Evolutionary conservation across 108 stramenopile genomes (phyloP), one percentile per base, ranked within the genome.

Genomic region (Nitzschia sp.): DNA sequence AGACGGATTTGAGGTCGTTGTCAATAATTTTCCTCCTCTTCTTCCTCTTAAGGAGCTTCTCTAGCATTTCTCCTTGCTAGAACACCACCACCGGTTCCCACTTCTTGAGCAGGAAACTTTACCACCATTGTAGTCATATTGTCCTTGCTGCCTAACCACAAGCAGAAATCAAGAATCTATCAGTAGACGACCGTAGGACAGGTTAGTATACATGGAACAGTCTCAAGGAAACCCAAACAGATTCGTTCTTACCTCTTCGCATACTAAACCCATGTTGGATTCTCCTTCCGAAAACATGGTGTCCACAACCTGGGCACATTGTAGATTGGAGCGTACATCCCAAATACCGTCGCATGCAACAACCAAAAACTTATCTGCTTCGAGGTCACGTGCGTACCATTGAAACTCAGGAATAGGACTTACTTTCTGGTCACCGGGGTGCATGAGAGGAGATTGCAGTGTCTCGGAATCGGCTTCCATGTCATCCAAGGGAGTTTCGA

Each of bases 301-400:
- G 0, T 70, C 46, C 12, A 96, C 87, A 34, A 90, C 79, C 15
- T 85, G 60, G 22, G 86, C 84, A 39, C 93, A 93, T 46, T 91
- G 72, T 65, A 94, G 82, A 22, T 83, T 84, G n/a, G 80, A 72
- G 34, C 91, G 43, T 3, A 96, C 94, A 70, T 98, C 98, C 98
- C 96, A 98, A 40, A 98, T 82, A 11, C 98, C 98, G 73, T 98
- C 98, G 57, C 95, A 90, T 0, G 93, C 96, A 11, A 98, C 44
- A 21, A 90, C 73, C 10, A 90, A 43, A 72, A 88, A 99, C 73
- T 95, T 85, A 72, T 97, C 95, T 22, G 79, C 65, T 11, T 63
- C 59, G 9, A 54, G 56, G 53, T 94, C 82, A 51, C 95, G 79
- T 22, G 75, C 55, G 10, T 85, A 66, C 6, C 90, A 83, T 7